These are phyloP conservation scores for Lactarius deliciosus DNA, from an alignment of 768 basidiomycete species.

Conservation along the genomic window DNA sequence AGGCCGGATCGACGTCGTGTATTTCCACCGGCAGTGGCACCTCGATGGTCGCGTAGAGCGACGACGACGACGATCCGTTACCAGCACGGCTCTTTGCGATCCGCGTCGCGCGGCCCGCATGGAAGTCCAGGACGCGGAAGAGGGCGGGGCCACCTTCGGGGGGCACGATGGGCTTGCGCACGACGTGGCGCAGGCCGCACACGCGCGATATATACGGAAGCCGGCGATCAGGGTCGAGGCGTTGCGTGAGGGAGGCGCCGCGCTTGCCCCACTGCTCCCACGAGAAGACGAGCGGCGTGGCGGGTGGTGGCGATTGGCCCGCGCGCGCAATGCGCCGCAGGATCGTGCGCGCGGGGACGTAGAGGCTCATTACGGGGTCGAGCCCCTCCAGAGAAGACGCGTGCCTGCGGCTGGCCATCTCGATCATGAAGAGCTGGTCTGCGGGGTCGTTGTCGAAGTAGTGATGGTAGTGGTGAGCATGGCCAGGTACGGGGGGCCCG, in stretches of 20 bases:
- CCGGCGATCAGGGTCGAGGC: background rate
- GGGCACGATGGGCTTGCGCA: background rate
- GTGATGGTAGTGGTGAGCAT: background rate
- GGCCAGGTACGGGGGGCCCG: background rate
- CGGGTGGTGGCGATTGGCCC: background rate
- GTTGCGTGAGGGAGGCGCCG: background rate
- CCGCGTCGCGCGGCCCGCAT: background rate
- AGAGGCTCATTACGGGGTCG: background rate
- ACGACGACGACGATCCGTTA: background rate
- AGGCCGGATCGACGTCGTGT: background rate
- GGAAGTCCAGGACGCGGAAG: background rate
- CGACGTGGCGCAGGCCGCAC: background rate
- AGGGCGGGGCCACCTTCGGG: background rate
- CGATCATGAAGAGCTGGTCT: conserved; percentile 12
- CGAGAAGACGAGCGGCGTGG: background rate
- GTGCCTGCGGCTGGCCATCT: conserved; percentile 3
- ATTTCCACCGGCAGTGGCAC: conserved; percentile 2
- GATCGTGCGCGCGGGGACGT: conserved; percentile 3
- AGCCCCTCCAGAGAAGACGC: fast-evolving
- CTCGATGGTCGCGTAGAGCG: background rate
- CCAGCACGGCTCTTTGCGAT: background rate
- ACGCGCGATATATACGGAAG: conserved; percentile 4
- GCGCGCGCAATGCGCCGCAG: background rate
- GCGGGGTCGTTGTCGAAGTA: conserved; percentile 11
- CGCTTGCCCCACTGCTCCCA: conserved; percentile 5